A percentile compares a stretch with the other conserved stretches of the same genome.
Evolutionary conservation across 495 filamentous ascomycete species (phyloP).

Genomic region (Daldinia decipiens): DNA sequence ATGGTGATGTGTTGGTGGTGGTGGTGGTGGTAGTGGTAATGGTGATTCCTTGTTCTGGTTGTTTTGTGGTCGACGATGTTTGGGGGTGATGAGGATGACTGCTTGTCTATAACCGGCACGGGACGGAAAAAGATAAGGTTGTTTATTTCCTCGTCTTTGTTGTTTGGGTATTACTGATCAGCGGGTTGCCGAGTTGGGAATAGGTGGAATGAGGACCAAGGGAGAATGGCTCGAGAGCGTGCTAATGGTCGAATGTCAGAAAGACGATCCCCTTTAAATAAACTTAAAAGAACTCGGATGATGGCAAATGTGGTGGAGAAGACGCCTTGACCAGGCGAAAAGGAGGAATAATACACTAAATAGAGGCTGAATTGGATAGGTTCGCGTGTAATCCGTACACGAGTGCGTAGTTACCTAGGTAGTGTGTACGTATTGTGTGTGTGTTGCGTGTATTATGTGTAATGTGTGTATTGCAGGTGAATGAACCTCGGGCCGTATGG

Average conservation of each 20-base stretch:
- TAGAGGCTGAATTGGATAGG: constrained; percentile 32
- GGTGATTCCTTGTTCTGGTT: not conserved
- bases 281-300: constrained; percentile 22
- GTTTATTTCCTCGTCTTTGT: constrained; percentile 29
- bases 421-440: not conserved
- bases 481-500: constrained; percentile 37
- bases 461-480: constrained; percentile 16
- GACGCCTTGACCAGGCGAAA: constrained; percentile 42
- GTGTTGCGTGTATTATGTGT: not conserved
- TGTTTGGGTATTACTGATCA: constrained; percentile 16
- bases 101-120: not conserved
- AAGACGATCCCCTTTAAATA: constrained; percentile 39
- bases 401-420: not conserved
- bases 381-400: constrained; percentile 10
- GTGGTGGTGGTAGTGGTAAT: not conserved
- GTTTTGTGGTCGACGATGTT: not conserved
- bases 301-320: constrained; percentile 38
- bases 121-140: not conserved
- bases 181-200: constrained; percentile 46
- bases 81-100: not conserved
- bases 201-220: constrained; percentile 38
- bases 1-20: no score
- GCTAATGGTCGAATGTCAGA: constrained; percentile 14
- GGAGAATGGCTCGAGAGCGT: constrained; percentile 45
- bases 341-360: constrained; percentile 26